A percentile compares a stretch with the other conserved stretches of the same genome.
These are phyloP conservation scores for Termitomyces eurrhizus DNA, from an alignment of 768 basidiomycete species.

Conservation along the genomic window DNA sequence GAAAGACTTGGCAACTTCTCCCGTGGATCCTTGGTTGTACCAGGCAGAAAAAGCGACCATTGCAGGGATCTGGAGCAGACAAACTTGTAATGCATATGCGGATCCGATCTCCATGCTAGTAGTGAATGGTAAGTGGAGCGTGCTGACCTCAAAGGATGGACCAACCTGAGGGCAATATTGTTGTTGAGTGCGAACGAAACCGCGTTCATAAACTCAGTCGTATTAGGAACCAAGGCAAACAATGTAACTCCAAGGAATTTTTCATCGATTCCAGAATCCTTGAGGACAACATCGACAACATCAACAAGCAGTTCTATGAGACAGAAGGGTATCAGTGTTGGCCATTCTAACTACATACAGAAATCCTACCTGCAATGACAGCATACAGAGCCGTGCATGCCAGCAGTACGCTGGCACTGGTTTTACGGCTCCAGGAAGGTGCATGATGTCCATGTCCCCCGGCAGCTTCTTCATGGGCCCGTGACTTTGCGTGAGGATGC, in stretches of 20 bases:
- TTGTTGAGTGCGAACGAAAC: conserved; percentile 96
- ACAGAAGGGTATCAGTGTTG: conserved; percentile 4
- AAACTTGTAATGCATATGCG: conserved; percentile 97
- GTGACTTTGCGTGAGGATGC: conserved; percentile 42
- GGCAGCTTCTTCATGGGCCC: conserved; percentile 43
- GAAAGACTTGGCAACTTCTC: conserved; percentile 85
- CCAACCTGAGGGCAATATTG: conserved; percentile 91
- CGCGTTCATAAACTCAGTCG: conserved; percentile 99
- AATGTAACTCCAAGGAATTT: conserved; percentile 96
- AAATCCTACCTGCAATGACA: conserved; percentile 80
- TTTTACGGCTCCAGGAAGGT: conserved; percentile 91
- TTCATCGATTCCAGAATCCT: conserved; percentile 91
- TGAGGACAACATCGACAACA: conserved; percentile 90
- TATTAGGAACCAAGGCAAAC: conserved; percentile 97
- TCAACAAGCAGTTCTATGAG: conserved; percentile 84
- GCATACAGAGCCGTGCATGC: conserved; percentile 92
- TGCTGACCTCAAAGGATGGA: neutral
- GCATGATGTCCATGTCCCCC: conserved; percentile 85
- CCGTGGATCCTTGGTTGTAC: conserved; percentile 85
- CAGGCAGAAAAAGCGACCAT: conserved; percentile 99
- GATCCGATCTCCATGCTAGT: conserved; percentile 98
- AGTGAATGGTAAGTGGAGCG: neutral
- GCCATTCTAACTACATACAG: neutral
- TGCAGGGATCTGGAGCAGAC: conserved; percentile 93
- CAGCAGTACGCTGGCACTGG: conserved; percentile 86